phyloP scores from a whole-genome alignment of 148 eudicot genomes.

The Drosera capensis region DNA sequence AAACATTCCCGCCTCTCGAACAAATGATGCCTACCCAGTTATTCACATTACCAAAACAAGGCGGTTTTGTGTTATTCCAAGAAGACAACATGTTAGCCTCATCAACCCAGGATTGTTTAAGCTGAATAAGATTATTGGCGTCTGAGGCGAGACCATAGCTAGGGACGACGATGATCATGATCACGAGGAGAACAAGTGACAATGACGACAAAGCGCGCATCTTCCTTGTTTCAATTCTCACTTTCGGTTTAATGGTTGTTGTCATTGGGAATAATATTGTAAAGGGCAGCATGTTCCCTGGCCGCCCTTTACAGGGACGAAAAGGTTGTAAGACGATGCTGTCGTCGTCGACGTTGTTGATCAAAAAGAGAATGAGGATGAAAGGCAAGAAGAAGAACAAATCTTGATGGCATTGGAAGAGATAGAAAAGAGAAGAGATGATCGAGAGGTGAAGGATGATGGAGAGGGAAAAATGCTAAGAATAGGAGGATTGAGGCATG shows the following conservation, averaged over 20 bases:
- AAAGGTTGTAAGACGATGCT: constrained; percentile 4
- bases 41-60: constrained; percentile 12
- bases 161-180: constrained; percentile 1
- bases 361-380: neutral
- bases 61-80: constrained; percentile 9
- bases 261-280: no score
- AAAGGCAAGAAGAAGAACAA: constrained; percentile 8
- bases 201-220: neutral
- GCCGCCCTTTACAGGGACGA: constrained; percentile 25
- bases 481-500: neutral
- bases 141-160: constrained; percentile 2
- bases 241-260: constrained; percentile 3
- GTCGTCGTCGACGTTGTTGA: neutral
- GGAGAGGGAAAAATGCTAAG: neutral
- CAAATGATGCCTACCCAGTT: constrained; percentile 20
- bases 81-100: constrained; percentile 5
- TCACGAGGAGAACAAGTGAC: constrained; percentile 1
- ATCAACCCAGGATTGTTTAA: constrained; percentile 11
- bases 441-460: constrained; percentile 6
- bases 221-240: neutral
- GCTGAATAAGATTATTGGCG: constrained; percentile 8
- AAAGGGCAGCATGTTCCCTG: constrained; percentile 27
- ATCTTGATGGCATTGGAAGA: constrained; percentile 6
- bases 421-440: constrained; percentile 6
- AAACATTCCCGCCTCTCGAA: constrained; percentile 15